Base-by-base conservation (phyloP, 352 stramenopile species). In the Pythium dissimile region DNA sequence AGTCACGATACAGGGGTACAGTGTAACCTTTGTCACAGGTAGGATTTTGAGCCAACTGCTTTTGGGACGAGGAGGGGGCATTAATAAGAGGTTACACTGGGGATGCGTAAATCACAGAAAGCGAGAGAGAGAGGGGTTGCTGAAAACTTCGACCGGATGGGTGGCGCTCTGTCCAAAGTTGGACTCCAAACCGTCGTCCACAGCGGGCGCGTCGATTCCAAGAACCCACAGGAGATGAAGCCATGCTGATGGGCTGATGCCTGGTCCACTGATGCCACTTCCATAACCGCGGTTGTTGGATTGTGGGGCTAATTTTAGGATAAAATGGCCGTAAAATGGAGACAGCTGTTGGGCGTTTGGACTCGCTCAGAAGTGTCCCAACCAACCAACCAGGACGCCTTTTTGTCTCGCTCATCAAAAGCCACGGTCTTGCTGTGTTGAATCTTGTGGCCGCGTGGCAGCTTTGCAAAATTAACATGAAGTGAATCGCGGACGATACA, bases 161-260 rank as follows among this genome's bases (percentile, higher is more conserved):
- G 26, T 26, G 34, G 34, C 11, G 34, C 34, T 16, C 12, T 16
- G 16, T 44, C n/a, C n/a, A n/a, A n/a, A n/a, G 37, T 16, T 47
- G 23, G 43, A 31, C 21, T 7, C 43, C 43, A 34, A 49, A 24
- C 11, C 23, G 21, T n/a, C 41, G 26, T 47, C 23, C 7, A 47
- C 41, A 20, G 41, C 20, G 10, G 23, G n/a, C 20, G 20, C 46
- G 30, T 43, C 46, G 30, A 53, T 42, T 12, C n/a, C 2, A 9
- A 18, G 43, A 49, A 49, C 18, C 43, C 43, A 35, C 21, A 38
- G 35, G 34, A 12, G 34, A 45, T 45, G 47, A 34, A 54, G 47
- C 47, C 23, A 54, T 54, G 31, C 32, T 16, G 35, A 54, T 54
- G 23, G n/a, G 30, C 31, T 54, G 47, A 54, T 35, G 47, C 23